Evolutionary conservation across 257 asterid genomes (phyloP).

Genomic region (Avicennia marina): DNA sequence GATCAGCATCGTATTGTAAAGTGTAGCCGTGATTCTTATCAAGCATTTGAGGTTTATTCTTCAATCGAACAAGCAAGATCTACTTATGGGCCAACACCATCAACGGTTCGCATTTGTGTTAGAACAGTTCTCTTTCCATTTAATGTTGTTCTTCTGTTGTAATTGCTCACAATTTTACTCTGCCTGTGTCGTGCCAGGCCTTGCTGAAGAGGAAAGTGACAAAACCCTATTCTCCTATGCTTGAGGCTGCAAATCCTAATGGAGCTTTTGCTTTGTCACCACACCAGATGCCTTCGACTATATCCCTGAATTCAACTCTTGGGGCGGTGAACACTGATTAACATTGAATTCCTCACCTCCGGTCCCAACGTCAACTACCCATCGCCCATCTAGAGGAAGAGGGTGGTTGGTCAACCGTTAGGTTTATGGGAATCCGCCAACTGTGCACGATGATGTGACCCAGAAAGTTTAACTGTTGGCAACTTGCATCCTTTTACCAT

Average conservation of each 20-base stretch:
- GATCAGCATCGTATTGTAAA: slow-evolving; percentile 75
- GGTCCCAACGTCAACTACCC: not conserved
- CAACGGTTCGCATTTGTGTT: slow-evolving; percentile 46
- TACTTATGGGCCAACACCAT: slow-evolving; percentile 53
- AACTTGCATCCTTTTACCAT: too few species aligned
- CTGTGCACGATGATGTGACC: not conserved
- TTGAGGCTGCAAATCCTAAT: slow-evolving; percentile 43
- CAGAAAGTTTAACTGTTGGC: not conserved
- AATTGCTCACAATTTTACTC: not conserved
- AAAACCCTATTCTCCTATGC: slow-evolving; percentile 73
- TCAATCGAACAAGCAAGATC: slow-evolving; percentile 79
- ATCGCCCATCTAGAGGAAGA: not conserved
- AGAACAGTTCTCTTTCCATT: slow-evolving; percentile 10
- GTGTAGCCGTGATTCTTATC: slow-evolving; percentile 69
- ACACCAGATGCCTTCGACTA: slow-evolving; percentile 65
- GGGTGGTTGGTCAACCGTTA: not conserved
- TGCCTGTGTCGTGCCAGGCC: slow-evolving; percentile 40
- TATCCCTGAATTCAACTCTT: slow-evolving; percentile 56
- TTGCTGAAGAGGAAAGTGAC: slow-evolving; percentile 63
- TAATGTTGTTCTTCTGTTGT: slow-evolving; percentile 3
- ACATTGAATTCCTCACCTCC: not conserved
- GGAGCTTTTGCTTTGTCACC: slow-evolving; percentile 58
- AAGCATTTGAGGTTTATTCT: slow-evolving; percentile 77
- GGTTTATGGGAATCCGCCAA: not conserved
- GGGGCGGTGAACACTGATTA: slow-evolving; percentile 62